Base-by-base conservation (phyloP, 441 rosid genomes). In the Erodium moschatum region DNA sequence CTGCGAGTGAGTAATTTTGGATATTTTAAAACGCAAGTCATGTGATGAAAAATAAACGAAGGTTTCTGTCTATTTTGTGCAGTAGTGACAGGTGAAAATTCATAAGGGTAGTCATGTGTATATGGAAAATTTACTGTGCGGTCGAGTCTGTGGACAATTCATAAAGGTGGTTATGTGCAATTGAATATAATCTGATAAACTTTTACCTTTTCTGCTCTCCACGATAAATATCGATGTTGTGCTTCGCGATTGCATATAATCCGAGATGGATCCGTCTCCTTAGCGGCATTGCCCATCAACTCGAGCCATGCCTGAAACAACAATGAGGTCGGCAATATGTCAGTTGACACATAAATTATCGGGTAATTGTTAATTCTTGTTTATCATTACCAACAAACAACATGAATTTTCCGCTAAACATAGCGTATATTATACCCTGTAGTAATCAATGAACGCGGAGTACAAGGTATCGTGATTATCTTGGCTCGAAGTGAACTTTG, bases 181-280 rank as follows among this genome's bases (percentile, higher is more conserved):
- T 24, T 24, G 27, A 24, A 24, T 24, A 24, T 24, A 24, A 24
- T 24, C 27, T 0, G 27, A 24, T 24, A 24, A 24, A 40, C 5
- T 18, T 70, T 72, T 69, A 90, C 98, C 92, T 90, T 90, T 77
- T 90, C 91, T 54, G 89, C 89, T 80, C 98, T 87, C 97, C 97
- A 92, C 24, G 90, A 83, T 20, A 90, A 80, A 78, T 92, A 92
- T 69, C 86, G 82, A 73, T 90, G 98, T 11, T 90, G 97, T 18
- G 98, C 96, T 80, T 89, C 94, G 31, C 78, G 35, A 56, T 90
- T 89, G 68, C 81, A 60, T 67, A 58, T 46, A 66, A 86, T 78
- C 70, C 70, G 83, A 72, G 83, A 80, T 65, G 74, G 77, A 21
- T 90, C 83, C 58, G 71, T 75, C 76, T 83, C 90, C 69, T 82